Base-by-base conservation (phyloP, 116 monocot genomes). In the Trichopus zeylanicus region DNA sequence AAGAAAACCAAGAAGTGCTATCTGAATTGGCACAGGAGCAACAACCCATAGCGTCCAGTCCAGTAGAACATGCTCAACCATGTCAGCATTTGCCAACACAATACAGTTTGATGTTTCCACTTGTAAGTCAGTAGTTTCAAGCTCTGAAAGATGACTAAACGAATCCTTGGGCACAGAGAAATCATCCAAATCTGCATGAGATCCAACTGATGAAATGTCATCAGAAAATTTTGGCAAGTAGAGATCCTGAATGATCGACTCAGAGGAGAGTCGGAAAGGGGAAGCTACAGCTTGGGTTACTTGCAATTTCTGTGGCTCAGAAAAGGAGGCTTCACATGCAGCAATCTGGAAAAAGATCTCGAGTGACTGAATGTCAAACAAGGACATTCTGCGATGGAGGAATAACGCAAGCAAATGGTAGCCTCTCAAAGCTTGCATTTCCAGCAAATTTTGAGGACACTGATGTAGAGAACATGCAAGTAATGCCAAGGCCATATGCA, bases 1-100 rank as follows among this genome's bases (percentile, higher is more conserved):
- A 51, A 99, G 88, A 81, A 99, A 99, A 34, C 83, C 89, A 71
- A 99, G 83, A 19, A 99, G 63, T 61, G 99, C 63, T 60, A 99
- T 92, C 75, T 99, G 99, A 76, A 99, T 78, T 58, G 99, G 75
- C 67, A 99, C 79, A 62, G 99, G 86, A 73, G 99, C 85, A 26
- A 83, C 81, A 34, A 99, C 99, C 99, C 99, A 99, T 35, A 99
- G 59, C 39, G 99, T 99, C 99, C 99, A 99, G 67, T 99, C 99
- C 39, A 99, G 60, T 7, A 99, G 73, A 8, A 99, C 92, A 78
- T 99, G 92, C 70, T 99, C 99, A 32, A 99, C 99, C 99, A 99
- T 99, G 68, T 99, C 99, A 26, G 92, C 79, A 78, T 99, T 88
- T 47, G 92, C 88, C 23, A 99, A 67, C 33, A 99, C 88, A 78